Conservation (phyloP, 306 rosid species). For the Pterocarpus santalinus region DNA sequence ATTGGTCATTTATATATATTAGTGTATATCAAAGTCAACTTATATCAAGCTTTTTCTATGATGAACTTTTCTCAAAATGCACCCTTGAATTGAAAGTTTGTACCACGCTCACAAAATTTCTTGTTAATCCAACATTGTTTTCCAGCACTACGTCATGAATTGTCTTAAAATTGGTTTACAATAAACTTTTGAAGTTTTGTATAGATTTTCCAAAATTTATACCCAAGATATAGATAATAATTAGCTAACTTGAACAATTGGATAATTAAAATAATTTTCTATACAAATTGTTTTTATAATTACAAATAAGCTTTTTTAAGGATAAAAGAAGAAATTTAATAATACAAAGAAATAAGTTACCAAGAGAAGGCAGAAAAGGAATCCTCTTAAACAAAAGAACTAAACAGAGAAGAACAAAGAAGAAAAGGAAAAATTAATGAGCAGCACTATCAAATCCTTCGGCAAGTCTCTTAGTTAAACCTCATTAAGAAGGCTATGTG, state of each 20-base stretch:
- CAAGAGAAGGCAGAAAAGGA: neutral
- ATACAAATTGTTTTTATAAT: neutral
- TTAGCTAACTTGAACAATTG: neutral
- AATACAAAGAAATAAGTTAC: neutral
- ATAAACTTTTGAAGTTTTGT: neutral
- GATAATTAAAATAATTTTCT: neutral
- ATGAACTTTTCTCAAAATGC: conserved; percentile 2
- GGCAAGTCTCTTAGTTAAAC: no score
- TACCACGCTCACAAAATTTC: neutral
- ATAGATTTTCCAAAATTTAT: neutral
- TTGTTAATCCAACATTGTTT: neutral
- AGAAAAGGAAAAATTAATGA: neutral
- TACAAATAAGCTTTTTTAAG: neutral
- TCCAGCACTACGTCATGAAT: neutral
- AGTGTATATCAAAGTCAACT: neutral
- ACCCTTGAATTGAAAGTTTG: neutral
- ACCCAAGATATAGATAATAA: neutral
- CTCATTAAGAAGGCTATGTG: no score
- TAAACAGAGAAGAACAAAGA: neutral
- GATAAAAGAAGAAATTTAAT: neutral
- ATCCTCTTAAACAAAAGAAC: neutral
- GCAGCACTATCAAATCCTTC: no score
- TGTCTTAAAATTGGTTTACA: neutral
- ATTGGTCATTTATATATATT: neutral
- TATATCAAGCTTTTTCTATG: neutral